phyloP scores from a whole-genome alignment of 805 yeast species.

The Cyberlindnera mycetangii region DNA sequence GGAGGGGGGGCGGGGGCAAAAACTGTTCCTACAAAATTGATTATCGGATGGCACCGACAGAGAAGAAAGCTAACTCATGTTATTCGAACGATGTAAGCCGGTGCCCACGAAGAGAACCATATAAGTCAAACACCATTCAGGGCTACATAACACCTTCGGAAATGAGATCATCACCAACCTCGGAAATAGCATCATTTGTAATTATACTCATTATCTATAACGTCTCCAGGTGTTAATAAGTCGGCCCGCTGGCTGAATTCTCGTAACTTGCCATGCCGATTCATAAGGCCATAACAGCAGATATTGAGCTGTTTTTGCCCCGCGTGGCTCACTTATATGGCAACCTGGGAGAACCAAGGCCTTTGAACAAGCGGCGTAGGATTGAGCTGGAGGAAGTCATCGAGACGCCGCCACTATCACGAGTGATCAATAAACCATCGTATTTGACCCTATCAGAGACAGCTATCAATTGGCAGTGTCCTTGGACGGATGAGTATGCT shows the following conservation, averaged over 20 bases:
- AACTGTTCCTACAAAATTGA: too few species aligned
- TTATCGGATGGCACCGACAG: too few species aligned
- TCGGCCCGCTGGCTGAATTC: too few species aligned
- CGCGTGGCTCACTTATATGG: not conserved
- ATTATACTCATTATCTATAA: too few species aligned
- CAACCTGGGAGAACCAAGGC: conserved; percentile 1
- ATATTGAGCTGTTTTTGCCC: not conserved
- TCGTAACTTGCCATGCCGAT: not conserved
- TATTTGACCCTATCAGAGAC: conserved; percentile 8
- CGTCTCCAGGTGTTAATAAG: too few species aligned
- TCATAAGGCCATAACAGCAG: not conserved
- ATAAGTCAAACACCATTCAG: too few species aligned
- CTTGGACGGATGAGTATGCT: not conserved
- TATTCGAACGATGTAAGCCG: too few species aligned
- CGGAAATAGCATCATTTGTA: not conserved
- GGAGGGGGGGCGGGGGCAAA: too few species aligned
- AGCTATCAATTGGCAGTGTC: not conserved
- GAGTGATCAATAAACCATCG: not conserved
- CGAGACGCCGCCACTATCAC: not conserved
- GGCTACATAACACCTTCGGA: not conserved
- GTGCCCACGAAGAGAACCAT: not conserved
- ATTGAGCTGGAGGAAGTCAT: not conserved
- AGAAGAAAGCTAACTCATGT: too few species aligned
- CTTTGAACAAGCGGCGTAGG: conserved; percentile 2
- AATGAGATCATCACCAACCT: not conserved